Evolutionary conservation across 768 basidiomycete species (phyloP).

Genomic region (Hericium alpestre): DNA sequence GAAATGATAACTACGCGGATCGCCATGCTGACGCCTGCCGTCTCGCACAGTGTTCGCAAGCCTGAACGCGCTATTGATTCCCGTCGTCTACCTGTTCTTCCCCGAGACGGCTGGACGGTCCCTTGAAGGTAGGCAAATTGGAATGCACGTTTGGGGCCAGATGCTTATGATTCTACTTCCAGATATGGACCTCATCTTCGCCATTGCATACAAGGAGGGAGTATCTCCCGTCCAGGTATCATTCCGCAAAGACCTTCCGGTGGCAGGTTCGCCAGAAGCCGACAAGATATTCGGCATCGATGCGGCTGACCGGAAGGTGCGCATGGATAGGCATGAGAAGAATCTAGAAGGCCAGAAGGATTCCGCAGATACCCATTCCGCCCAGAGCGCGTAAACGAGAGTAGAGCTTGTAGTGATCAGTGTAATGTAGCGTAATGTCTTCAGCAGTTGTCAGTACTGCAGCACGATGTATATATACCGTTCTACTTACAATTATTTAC

Average conservation of each 20-base stretch:
- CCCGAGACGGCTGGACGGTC: conserved; percentile 52
- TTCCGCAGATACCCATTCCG: neutral
- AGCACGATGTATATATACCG: too few relatives aligned
- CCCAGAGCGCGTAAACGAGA: too few relatives aligned
- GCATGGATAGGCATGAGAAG: neutral
- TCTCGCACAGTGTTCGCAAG: conserved; percentile 38
- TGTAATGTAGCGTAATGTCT: too few relatives aligned
- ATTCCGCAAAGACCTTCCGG: conserved; percentile 22
- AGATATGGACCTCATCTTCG: conserved; percentile 28
- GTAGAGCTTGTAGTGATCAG: too few relatives aligned
- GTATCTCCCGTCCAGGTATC: conserved; percentile 25
- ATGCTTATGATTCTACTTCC: neutral
- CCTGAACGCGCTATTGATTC: conserved; percentile 46
- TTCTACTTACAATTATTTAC: too few relatives aligned
- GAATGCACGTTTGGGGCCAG: too few relatives aligned
- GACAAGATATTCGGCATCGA: conserved; percentile 24
- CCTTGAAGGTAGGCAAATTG: conserved; percentile 32
- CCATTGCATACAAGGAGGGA: conserved; percentile 23
- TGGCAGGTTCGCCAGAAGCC: conserved; percentile 24
- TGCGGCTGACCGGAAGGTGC: neutral
- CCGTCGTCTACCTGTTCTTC: conserved; percentile 50
- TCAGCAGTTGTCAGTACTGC: too few relatives aligned
- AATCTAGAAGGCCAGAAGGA: neutral
- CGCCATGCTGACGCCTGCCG: neutral
- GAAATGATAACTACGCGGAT: neutral